Percentiles rank a stretch among this genome's conserved stretches.
phyloP scores from a whole-genome alignment of 83 land plant species.

The Picea abies region DNA sequence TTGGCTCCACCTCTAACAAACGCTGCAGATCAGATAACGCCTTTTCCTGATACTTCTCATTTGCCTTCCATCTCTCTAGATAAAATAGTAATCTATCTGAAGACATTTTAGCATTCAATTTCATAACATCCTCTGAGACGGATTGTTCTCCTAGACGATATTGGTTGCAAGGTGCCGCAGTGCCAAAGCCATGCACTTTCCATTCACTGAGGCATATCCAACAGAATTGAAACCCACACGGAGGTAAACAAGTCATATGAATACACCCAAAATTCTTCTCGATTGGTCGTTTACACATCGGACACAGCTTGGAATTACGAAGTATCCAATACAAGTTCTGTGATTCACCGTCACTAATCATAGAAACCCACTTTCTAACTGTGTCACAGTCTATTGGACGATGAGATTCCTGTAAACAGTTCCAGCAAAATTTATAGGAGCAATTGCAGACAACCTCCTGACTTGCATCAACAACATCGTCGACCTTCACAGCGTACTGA shows the following conservation, averaged over 20 bases:
- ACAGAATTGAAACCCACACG: neutral
- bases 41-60: no score
- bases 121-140: no score
- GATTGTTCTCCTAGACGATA: neutral
- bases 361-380: neutral
- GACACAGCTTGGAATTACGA: neutral
- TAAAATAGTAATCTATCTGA: no score
- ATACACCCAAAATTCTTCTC: neutral
- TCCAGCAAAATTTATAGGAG: neutral
- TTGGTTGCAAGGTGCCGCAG: neutral
- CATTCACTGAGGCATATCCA: neutral
- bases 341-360: neutral
- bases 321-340: neutral
- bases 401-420: neutral
- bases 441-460: neutral
- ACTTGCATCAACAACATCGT: neutral
- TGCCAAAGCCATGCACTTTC: neutral
- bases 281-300: neutral
- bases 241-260: neutral
- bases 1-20: no score
- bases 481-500: neutral
- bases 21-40: no score
- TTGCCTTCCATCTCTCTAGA: no score
- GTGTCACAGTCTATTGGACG: neutral
- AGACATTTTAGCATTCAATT: no score